Evolutionary conservation across 495 filamentous ascomycete species (phyloP).

Genomic region (Aspergillus haitiensis): DNA sequence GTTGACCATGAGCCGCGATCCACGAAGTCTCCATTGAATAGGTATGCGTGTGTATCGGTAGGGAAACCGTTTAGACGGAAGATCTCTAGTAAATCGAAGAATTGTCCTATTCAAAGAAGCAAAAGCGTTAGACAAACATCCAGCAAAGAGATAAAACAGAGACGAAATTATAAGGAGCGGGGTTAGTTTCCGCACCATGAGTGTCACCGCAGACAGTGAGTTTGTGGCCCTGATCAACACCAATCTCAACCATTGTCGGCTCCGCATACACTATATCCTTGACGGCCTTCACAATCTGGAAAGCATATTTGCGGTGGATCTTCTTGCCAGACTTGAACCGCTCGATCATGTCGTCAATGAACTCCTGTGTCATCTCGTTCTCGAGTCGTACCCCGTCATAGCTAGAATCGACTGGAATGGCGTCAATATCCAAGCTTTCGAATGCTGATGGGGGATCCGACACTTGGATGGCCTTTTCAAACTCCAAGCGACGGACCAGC

Average conservation of each 20-base stretch:
- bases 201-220: conserved; percentile 98
- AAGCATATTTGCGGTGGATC: conserved; percentile 93
- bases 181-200: conserved; percentile 61
- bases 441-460: conserved; percentile 87
- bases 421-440: conserved; percentile 83
- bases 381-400: conserved; percentile 85
- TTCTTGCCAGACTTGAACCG: conserved; percentile 96
- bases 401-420: conserved; percentile 72
- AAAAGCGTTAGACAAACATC: conserved; percentile 15
- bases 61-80: conserved; percentile 90
- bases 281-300: conserved; percentile 89
- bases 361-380: conserved; percentile 89
- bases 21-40: conserved; percentile 99
- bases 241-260: conserved; percentile 95
- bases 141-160: not conserved
- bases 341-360: conserved; percentile 94
- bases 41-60: conserved; percentile 79
- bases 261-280: conserved; percentile 87
- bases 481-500: conserved; percentile 83
- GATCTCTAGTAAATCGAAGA: conserved; percentile 93
- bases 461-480: conserved; percentile 92
- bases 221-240: conserved; percentile 69
- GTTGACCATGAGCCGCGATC: conserved; percentile 97
- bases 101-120: conserved; percentile 66
- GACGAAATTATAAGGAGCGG: not conserved